Evolutionary conservation across 2,329 filamentous ascomycete species (phyloP), one percentile per base, ranked within the genome.

Genomic region (Paecilomyces sp.): DNA sequence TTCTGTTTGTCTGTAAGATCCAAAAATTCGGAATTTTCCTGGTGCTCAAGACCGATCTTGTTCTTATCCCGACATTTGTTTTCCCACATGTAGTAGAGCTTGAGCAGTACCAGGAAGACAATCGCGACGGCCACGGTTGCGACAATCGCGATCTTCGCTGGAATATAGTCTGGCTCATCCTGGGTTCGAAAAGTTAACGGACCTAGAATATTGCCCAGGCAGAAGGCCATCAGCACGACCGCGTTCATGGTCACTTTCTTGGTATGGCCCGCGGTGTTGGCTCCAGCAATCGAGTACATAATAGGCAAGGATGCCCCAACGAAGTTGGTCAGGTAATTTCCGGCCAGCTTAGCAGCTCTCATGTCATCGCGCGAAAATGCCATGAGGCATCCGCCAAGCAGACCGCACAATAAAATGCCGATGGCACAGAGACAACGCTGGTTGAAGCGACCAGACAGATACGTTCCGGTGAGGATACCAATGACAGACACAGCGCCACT

Each of bases 181-280:
- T 72, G 66, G 1, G 69, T 71, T 56, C 75, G 74, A 64, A 80
- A 80, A 1, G 77, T 78, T 61, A 78, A 71, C 18, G 78, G 77
- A 0, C 75, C 77, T 5, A 80, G 67, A 57, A 80, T 78, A 62
- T 79, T 79, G 1, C 75, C 77, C 7, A 77, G 66, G 36, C 72
- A 74, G 64, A 77, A 80, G 1, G 72, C 68, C 57, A 80, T 72
- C 9, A 80, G 69, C 8, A 77, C 67, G n/a, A 81, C 64, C 0
- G 78, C 79, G 50, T 79, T 80, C 55, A 78, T 74, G 0, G 78
- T 79, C 25, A 79, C 76, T 61, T 81, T 81, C 69, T 82, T 82
- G 2, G 79, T 79, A 58, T 82, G 78, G 0, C 79, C 79, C 5
- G 76, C 77, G 2, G 77, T 70, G 59, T 82, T 82, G 15, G 70